Evolutionary conservation across 1,139 yeast species (phyloP).

Genomic region (Insectozyma bohioensis): DNA sequence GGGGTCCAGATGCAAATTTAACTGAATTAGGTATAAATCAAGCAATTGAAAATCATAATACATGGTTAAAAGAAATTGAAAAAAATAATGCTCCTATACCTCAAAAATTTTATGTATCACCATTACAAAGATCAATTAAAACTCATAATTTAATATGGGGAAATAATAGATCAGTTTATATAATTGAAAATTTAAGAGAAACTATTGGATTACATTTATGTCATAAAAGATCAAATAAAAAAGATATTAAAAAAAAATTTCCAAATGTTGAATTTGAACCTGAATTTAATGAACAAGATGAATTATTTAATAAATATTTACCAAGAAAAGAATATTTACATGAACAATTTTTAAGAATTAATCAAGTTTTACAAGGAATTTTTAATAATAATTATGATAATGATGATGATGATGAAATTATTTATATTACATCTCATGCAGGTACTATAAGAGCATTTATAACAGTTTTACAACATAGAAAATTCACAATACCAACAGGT

Average conservation of each 20-base stretch:
- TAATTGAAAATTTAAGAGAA: conserved; percentile 49
- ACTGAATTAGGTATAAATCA: conserved; percentile 55
- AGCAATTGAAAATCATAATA: conserved; percentile 45
- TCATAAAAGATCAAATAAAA: conserved; percentile 53
- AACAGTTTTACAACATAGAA: conserved; percentile 57
- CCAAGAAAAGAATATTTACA: conserved; percentile 36
- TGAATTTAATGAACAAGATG: conserved; percentile 50
- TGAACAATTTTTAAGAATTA: conserved; percentile 52
- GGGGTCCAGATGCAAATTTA: conserved; percentile 72
- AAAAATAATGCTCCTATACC: conserved; percentile 55
- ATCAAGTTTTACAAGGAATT: conserved; percentile 49
- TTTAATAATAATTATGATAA: no score
- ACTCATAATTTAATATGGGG: conserved; percentile 66
- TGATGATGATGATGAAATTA: conserved; percentile 30
- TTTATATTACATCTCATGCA: conserved; percentile 62
- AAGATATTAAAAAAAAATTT: conserved; percentile 22
- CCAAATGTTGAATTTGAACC: conserved; percentile 42
- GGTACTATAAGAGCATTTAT: conserved; percentile 61
- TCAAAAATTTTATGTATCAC: conserved; percentile 55
- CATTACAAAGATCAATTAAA: conserved; percentile 60
- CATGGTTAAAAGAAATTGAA: conserved; percentile 46
- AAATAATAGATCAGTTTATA: conserved; percentile 26
- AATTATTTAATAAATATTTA: conserved; percentile 34
- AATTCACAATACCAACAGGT: conserved; percentile 60
- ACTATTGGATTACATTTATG: conserved; percentile 69